phyloP scores from a whole-genome alignment of 2,329 filamentous ascomycete species.

The Fusarium sp. region DNA sequence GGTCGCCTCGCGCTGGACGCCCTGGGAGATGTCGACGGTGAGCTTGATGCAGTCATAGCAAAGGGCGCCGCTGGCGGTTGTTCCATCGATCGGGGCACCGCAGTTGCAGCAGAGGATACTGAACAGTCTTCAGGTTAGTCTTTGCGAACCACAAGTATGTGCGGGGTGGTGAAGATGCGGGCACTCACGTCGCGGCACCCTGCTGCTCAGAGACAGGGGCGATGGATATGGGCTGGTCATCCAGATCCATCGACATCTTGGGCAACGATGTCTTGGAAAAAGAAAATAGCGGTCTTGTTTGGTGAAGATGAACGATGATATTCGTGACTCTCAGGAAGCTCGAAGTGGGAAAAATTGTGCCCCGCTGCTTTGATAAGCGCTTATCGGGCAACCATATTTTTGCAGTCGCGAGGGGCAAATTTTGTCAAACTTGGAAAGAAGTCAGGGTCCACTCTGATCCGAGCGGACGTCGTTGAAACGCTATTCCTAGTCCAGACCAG shows the following conservation, averaged over 20 bases:
- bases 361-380: slow-evolving; percentile 58
- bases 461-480: slow-evolving; percentile 4
- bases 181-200: slow-evolving; percentile 59
- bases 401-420: slow-evolving; percentile 44
- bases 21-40: slow-evolving; percentile 92
- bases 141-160: slow-evolving; percentile 30
- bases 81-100: slow-evolving; percentile 95
- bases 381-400: slow-evolving; percentile 51
- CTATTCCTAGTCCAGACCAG: no score
- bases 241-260: slow-evolving; percentile 62
- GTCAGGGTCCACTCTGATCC: slow-evolving; percentile 36
- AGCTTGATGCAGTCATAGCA: slow-evolving; percentile 98
- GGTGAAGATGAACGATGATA: slow-evolving; percentile 36
- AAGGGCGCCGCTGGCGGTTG: slow-evolving; percentile 85
- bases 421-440: slow-evolving; percentile 27
- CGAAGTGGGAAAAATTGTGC: slow-evolving; percentile 54
- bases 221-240: slow-evolving; percentile 60
- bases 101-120: slow-evolving; percentile 97
- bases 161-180: slow-evolving; percentile 29
- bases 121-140: slow-evolving; percentile 16
- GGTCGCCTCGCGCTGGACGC: slow-evolving; percentile 91
- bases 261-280: slow-evolving; percentile 34
- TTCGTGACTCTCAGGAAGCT: slow-evolving; percentile 44
- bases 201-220: slow-evolving; percentile 52
- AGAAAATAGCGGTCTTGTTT: slow-evolving; percentile 14